Evolutionary conservation across 2,329 filamentous ascomycete species (phyloP).

Genomic region (Nemania sp.): DNA sequence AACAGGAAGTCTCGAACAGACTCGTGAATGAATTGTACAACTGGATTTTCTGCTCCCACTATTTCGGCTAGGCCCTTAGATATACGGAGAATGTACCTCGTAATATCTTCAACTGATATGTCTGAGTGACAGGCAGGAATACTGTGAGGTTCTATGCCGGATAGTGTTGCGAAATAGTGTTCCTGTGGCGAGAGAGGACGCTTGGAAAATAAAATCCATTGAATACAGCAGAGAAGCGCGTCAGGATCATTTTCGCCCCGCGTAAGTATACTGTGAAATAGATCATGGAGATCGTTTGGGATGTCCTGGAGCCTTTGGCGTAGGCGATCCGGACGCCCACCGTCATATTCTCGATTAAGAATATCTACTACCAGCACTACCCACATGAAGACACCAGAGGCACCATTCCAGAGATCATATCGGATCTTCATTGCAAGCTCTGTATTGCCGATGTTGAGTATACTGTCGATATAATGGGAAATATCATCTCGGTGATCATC

Average conservation of each 20-base stretch:
- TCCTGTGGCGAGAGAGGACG: conserved; percentile 6
- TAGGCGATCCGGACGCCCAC: not conserved
- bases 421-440: conserved; percentile 4
- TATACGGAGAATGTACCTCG: conserved; percentile 42
- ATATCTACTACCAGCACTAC: conserved; percentile 19
- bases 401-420: conserved; percentile 7
- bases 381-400: conserved; percentile 23
- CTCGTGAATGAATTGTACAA: conserved; percentile 58
- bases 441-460: not conserved
- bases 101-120: conserved; percentile 28
- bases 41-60: conserved; percentile 37
- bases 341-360: conserved; percentile 13
- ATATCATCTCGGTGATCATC: conserved; percentile 11
- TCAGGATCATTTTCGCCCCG: not conserved
- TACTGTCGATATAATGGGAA: not conserved
- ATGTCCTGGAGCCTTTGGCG: not conserved
- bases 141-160: not conserved
- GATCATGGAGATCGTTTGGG: conserved; percentile 9
- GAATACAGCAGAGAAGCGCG: conserved; percentile 14
- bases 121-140: not conserved
- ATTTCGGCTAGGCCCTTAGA: conserved; percentile 57
- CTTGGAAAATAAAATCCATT: conserved; percentile 15
- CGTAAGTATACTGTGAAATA: conserved; percentile 16
- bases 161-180: conserved; percentile 13
- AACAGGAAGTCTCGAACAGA: conserved; percentile 54